phyloP scores from a whole-genome alignment of 2,329 filamentous ascomycete genomes.

The Cryphonectria radicalis region DNA sequence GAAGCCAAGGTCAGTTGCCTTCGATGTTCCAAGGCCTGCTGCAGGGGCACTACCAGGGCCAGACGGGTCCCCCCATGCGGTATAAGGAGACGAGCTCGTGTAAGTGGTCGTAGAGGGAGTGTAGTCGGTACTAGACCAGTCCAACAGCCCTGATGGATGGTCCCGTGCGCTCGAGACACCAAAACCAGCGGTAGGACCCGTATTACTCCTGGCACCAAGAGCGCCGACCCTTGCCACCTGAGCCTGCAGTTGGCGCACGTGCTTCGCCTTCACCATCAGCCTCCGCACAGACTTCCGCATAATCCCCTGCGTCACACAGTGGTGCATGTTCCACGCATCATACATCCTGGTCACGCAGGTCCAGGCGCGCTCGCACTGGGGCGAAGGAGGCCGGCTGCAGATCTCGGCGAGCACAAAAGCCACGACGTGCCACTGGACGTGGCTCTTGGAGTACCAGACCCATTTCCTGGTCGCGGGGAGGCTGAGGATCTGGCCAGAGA shows the following conservation, averaged over 20 bases:
- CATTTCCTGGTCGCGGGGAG: conserved; percentile 61
- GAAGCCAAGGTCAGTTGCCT: neutral
- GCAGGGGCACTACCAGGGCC: neutral
- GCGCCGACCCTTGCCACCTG: neutral
- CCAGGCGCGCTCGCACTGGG: conserved; percentile 56
- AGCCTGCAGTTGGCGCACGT: conserved; percentile 26
- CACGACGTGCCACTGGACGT: conserved; percentile 56
- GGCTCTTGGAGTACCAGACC: conserved; percentile 55
- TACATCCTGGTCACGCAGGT: conserved; percentile 40
- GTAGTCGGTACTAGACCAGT: neutral
- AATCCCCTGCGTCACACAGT: neutral
- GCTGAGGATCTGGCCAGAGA: conserved; percentile 62
- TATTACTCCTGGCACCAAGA: neutral
- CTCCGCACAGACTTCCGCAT: conserved; percentile 28
- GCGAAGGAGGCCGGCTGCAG: conserved; percentile 52
- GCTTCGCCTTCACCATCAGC: conserved; percentile 29
- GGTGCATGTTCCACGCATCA: neutral
- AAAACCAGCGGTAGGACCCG: fast-evolving
- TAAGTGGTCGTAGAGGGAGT: neutral
- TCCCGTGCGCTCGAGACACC: neutral
- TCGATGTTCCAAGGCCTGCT: neutral
- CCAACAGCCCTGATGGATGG: neutral
- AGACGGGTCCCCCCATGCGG: neutral
- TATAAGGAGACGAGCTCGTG: neutral
- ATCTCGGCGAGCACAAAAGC: conserved; percentile 54